Conservation (phyloP, 371 early-diverging fungal genomes). For the Nematocida major region DNA sequence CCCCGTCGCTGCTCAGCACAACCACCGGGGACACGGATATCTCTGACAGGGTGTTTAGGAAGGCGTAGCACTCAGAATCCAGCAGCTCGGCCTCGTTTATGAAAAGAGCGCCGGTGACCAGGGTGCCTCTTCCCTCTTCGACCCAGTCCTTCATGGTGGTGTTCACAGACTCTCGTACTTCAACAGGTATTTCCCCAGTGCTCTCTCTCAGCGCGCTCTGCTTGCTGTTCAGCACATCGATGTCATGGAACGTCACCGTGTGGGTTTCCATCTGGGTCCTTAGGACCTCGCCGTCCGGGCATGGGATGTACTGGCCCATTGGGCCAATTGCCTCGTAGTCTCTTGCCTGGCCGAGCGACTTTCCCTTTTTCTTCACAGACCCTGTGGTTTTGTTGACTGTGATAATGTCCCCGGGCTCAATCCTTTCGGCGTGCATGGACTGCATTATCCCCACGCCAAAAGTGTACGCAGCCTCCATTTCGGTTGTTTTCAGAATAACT, state of each 20-base stretch:
- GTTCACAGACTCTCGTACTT: slow-evolving; percentile 93
- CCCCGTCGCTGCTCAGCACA: slow-evolving; percentile 92
- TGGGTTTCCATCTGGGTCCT: slow-evolving; percentile 85
- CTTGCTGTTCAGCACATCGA: slow-evolving; percentile 88
- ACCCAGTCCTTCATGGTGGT: slow-evolving; percentile 89
- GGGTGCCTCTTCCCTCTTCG: slow-evolving; percentile 92
- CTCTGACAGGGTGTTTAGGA: slow-evolving; percentile 82
- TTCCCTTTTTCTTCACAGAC: slow-evolving; percentile 84
- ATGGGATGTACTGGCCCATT: slow-evolving; percentile 81
- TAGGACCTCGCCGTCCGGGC: slow-evolving; percentile 96
- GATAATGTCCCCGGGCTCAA: slow-evolving; percentile 82
- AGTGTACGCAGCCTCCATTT: slow-evolving; percentile 98
- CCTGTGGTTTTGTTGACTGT: slow-evolving; percentile 95
- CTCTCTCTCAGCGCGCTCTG: slow-evolving; percentile 88
- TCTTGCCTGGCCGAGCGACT: slow-evolving; percentile 79
- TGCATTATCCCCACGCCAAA: slow-evolving; percentile 94
- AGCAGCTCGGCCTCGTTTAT: slow-evolving; percentile 97
- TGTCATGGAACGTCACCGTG: slow-evolving; percentile 90
- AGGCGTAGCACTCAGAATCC: slow-evolving; percentile 94
- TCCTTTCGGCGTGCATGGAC: slow-evolving; percentile 86
- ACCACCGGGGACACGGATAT: slow-evolving; percentile 86
- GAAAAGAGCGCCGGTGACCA: slow-evolving; percentile 90
- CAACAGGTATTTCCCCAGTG: slow-evolving; percentile 88
- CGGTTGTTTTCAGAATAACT: slow-evolving; percentile 90
- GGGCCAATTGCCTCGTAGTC: slow-evolving; percentile 91